Evolutionary conservation across 2,329 filamentous ascomycete species (phyloP), one percentile per base, ranked within the genome.

Genomic region (Penicillium sp.): DNA sequence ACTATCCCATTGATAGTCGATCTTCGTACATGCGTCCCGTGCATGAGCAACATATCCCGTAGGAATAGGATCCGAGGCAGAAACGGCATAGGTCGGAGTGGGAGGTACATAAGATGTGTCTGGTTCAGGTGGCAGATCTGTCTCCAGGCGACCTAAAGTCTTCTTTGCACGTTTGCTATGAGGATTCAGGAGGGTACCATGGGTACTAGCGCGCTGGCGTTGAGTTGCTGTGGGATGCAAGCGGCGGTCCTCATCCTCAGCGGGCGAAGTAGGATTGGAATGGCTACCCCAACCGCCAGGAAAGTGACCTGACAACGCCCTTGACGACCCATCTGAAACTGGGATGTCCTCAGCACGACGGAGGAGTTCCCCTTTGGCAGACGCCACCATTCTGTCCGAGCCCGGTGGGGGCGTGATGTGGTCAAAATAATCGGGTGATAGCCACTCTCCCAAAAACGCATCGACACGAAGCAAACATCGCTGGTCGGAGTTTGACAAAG

Each of bases 1-100:
- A 56, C 92, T 97, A 68, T 99, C 92, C 93, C 94, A 99, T 64
- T 93, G 89, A 66, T 90, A 95, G 72, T 99, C 94, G n/a, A 97
- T 81, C 47, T 89, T 82, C 5, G 90, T 80, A 67, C 91, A 97
- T 11, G 88, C 85, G 68, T 97, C 91, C 58, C 91, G 84, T 8
- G 93, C 93, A 74, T 99, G 94, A 0, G 90, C 84, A 16, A 96
- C 89, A 69, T 95, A 96, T 2, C 93, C 94, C 2, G 85, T 78
- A 0, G 94, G 94, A 54, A 97, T 97, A 7, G 87, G 85, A 41
- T 91, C 87, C 7, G 87, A 87, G 7, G 83, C 81, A 0, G 90
- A 93, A 9, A 97, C 82, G 1, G 93, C 90, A 71, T 96, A 97
- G 14, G 86, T 84, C 1, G 93, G 92, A 6, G 84, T 81, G 0